Base-by-base conservation (phyloP, 2,329 filamentous ascomycete genomes). In the Aspergillus sp. region DNA sequence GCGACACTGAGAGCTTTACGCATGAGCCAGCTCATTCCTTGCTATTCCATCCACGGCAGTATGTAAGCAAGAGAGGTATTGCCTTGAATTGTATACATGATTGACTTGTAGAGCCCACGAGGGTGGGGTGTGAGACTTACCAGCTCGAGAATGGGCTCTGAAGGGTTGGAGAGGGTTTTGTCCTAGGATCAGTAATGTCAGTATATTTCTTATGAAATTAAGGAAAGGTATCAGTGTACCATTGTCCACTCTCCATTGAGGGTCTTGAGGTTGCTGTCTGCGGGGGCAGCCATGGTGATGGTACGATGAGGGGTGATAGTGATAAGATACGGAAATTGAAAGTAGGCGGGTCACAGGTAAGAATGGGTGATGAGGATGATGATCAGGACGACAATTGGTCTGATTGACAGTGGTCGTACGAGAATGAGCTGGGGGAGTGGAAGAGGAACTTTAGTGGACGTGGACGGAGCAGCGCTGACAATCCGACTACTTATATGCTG, bases 1-100 rank as follows among this genome's bases (percentile, higher is more conserved):
- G 91, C 90, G 32, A 87, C 74, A 67, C 81, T 77, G 74, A 96
- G 86, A 62, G 85, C 86, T 80, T 89, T 92, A 77, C 91, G 91
- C 53, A 84, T 83, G 54, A 93, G 68, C 85, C 85, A 94, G 75
- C 86, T 80, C 62, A 92, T 80, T 72, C 88, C 88, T 82, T 92
- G 90, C 70, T 81, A 62, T 56, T 57, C 47, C 7, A 21, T 48
- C 19, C 7, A 43, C 55, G 66, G 50, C 64, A 64, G 64, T 51
- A 47, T 49, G 25, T 38, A 28, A n/a, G 41, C 45, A 56, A 59
- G 30, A 61, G 2, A 7, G 28, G 41, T 36, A 23, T 38, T 41
- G 55, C 19, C 6, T 45, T 45, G 41, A 21, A 5, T 21, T 9
- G 13, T 13, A 45, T 13, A n/a, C 19, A 45, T n/a, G n/a, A 13